Conservation (phyloP, 2,329 filamentous ascomycete genomes). For the Fusarium sublunatum region DNA sequence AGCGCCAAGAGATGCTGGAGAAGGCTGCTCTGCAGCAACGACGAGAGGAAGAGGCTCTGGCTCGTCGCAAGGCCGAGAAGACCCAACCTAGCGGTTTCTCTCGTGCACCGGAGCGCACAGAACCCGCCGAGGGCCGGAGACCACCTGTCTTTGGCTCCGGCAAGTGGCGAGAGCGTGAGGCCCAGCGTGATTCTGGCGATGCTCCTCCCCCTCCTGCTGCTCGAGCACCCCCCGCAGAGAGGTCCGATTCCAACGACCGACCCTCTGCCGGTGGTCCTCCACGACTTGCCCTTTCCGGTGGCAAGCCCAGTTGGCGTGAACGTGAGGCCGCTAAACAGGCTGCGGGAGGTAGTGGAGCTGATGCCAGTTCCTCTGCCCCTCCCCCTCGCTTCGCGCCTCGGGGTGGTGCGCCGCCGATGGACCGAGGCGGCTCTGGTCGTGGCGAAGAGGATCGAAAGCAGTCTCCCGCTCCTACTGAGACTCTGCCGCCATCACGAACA, state of each 20-base stretch:
- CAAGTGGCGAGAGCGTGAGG: constrained; percentile 58
- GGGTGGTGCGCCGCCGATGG: constrained; percentile 56
- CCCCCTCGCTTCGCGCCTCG: constrained; percentile 55
- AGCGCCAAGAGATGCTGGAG: constrained; percentile 75
- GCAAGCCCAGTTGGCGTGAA: constrained; percentile 78
- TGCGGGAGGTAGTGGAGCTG: constrained; percentile 52
- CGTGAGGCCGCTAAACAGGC: constrained; percentile 68
- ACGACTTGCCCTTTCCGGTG: constrained; percentile 66
- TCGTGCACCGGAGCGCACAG: constrained; percentile 46
- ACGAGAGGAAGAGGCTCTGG: constrained; percentile 89
- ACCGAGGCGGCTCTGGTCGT: constrained; percentile 58
- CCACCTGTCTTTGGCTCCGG: constrained; percentile 52
- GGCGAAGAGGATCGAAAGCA: constrained; percentile 53
- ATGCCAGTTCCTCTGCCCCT: constrained; percentile 49
- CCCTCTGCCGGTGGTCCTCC: constrained; percentile 63
- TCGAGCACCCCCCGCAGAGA: constrained; percentile 53
- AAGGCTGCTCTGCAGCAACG: constrained; percentile 77
- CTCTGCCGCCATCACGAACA: constrained; percentile 63
- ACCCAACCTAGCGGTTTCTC: constrained; percentile 54
- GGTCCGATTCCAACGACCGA: constrained; percentile 61
- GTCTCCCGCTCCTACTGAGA: constrained; percentile 60
- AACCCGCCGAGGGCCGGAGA: constrained; percentile 48
- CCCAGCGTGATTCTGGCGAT: constrained; percentile 40
- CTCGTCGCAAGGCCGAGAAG: constrained; percentile 75
- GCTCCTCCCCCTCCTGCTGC: constrained; percentile 49